phyloP scores from a whole-genome alignment of 768 basidiomycete genomes.

The Naganishia antarctica region DNA sequence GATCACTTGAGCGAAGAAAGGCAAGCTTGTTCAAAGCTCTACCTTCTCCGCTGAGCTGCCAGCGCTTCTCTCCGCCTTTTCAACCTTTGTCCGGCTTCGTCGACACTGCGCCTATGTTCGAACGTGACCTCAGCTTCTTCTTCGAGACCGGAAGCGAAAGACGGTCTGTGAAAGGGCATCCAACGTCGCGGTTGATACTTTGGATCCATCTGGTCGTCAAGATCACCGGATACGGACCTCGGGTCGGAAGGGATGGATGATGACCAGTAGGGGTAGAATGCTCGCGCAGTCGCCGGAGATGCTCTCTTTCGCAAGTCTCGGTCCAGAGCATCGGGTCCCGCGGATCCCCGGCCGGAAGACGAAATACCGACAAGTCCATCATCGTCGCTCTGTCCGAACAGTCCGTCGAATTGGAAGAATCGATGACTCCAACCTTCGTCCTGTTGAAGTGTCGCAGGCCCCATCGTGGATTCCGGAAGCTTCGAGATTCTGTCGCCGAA shows the following conservation, averaged over 20 bases:
- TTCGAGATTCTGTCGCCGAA: conserved; percentile 11
- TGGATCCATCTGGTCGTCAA: too few species aligned
- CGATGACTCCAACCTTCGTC: background rate
- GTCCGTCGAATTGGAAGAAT: conserved; percentile 5
- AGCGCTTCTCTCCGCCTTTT: background rate
- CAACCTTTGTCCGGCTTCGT: background rate
- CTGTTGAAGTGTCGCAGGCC: background rate
- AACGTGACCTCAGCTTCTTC: background rate
- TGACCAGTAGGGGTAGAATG: too few species aligned
- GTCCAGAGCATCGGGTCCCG: background rate
- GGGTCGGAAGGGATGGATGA: too few species aligned
- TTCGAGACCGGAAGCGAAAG: background rate
- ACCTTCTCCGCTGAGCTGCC: conserved; percentile 11
- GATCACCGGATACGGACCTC: background rate
- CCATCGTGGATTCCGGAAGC: background rate
- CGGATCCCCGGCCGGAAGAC: background rate
- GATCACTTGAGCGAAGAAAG: conserved; percentile 4
- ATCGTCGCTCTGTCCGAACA: conserved; percentile 14
- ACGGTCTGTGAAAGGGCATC: background rate
- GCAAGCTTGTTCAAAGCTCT: background rate
- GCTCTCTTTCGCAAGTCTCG: conserved; percentile 2
- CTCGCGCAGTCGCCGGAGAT: background rate
- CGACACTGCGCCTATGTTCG: background rate
- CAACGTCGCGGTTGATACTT: background rate
- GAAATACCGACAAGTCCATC: conserved; percentile 12